Percentiles rank a stretch among this genome's conserved stretches.
Conservation (phyloP, 495 filamentous ascomycete species). For the Niebla homalea region DNA sequence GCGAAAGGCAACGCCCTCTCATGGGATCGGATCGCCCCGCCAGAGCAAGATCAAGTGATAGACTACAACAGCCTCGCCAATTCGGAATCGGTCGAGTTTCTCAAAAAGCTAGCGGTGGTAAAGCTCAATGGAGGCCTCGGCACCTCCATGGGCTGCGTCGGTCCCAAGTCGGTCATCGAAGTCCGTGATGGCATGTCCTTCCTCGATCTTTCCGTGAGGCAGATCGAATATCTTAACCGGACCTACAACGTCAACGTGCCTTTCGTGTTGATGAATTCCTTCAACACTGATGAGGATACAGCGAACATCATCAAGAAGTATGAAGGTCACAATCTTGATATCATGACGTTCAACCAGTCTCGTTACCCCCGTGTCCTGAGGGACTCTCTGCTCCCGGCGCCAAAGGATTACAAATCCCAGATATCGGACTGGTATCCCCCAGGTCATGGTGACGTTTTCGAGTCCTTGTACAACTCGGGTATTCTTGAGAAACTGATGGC, state of each 20-base stretch:
- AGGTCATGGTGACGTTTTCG: slow-evolving; percentile 98
- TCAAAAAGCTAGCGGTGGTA: slow-evolving; percentile 94
- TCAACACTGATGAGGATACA: slow-evolving; percentile 98
- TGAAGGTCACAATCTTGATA: slow-evolving; percentile 98
- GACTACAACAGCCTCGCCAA: slow-evolving; percentile 79
- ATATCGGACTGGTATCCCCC: slow-evolving; percentile 98
- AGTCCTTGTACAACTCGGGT: slow-evolving; percentile 98
- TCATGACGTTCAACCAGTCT: slow-evolving; percentile 99
- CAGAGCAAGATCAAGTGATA: slow-evolving; percentile 80
- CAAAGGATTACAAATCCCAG: slow-evolving; percentile 74
- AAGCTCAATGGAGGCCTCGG: slow-evolving; percentile 99
- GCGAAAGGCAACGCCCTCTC: slow-evolving; percentile 91
- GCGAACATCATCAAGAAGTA: slow-evolving; percentile 99
- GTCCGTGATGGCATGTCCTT: slow-evolving; percentile 99
- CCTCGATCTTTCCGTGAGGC: slow-evolving; percentile 94
- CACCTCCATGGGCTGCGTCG: slow-evolving; percentile 99
- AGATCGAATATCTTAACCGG: slow-evolving; percentile 98
- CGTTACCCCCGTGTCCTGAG: slow-evolving; percentile 93
- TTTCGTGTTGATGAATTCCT: slow-evolving; percentile 99
- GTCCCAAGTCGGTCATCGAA: slow-evolving; percentile 98
- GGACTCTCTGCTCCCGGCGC: slow-evolving; percentile 92
- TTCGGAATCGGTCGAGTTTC: slow-evolving; percentile 77
- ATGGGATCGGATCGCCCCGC: slow-evolving; percentile 92
- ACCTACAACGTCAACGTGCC: slow-evolving; percentile 95
- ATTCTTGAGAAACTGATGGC: slow-evolving; percentile 91